Conservation (phyloP, 75 land plant species). For the Picea glauca region DNA sequence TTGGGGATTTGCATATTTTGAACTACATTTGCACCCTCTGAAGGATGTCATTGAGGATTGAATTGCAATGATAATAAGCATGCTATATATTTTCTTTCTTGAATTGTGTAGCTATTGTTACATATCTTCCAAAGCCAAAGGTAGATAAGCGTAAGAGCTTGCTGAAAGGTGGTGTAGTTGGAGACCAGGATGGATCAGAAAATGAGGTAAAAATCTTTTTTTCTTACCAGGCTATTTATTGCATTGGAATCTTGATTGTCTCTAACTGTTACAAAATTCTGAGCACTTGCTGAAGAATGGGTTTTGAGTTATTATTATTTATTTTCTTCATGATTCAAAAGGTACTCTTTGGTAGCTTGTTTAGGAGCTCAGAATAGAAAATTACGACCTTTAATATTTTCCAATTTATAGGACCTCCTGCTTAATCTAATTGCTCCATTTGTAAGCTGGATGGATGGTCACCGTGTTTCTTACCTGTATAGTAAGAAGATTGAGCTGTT, state of each 20-base stretch:
- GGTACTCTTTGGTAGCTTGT: background rate
- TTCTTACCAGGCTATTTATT: background rate
- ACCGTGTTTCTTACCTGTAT: too few species aligned
- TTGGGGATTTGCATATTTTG: constrained; percentile 6
- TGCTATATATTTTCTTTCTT: background rate
- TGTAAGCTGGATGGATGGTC: background rate
- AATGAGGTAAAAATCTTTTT: constrained; percentile 24
- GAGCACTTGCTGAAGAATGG: too few species aligned
- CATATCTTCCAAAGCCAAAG: constrained; percentile 80
- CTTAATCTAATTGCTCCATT: background rate
- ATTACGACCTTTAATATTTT: background rate
- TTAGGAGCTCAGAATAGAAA: background rate
- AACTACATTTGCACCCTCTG: background rate
- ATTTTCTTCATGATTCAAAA: too few species aligned
- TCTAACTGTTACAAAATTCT: too few species aligned
- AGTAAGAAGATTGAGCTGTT: background rate
- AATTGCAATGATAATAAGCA: background rate
- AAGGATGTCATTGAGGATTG: background rate
- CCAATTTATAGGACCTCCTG: background rate
- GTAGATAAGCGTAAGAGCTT: constrained; percentile 75
- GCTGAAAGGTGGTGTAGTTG: constrained; percentile 31
- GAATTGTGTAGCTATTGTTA: constrained; percentile 63
- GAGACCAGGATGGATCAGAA: constrained; percentile 23
- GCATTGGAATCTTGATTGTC: too few species aligned
- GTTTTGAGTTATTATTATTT: too few species aligned